These are phyloP conservation scores for Neurospora tetrasperma DNA, from an alignment of 495 filamentous ascomycete species.

Conservation along the genomic window DNA sequence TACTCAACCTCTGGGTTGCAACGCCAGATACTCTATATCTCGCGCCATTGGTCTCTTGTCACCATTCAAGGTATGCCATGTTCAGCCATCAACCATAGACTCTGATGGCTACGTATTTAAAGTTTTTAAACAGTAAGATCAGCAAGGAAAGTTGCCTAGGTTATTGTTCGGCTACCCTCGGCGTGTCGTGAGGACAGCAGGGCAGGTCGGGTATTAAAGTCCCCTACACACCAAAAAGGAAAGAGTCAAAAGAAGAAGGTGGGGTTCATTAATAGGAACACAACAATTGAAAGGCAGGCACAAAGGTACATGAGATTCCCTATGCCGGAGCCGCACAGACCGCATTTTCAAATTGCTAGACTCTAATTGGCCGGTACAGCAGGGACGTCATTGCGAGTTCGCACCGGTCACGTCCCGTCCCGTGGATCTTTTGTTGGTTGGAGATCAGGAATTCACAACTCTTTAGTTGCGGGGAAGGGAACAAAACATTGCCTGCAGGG, in stretches of 20 bases:
- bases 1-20: background rate
- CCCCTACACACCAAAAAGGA: background rate
- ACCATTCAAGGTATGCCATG: background rate
- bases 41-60: background rate
- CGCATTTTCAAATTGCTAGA: conserved; percentile 18
- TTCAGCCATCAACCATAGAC: no score
- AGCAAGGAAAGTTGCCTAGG: no score
- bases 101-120: no score
- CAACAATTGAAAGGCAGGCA: background rate
- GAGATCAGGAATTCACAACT: background rate
- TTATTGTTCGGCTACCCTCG: conserved; percentile 1
- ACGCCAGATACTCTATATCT: background rate
- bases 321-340: conserved; percentile 11
- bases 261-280: background rate
- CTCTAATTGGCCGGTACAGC: conserved; percentile 13
- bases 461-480: no score
- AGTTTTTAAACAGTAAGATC: no score
- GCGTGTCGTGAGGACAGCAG: background rate
- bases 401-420: background rate
- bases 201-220: background rate
- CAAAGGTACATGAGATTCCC: background rate
- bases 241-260: background rate
- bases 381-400: conserved; percentile 19
- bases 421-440: background rate
- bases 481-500: background rate